Conservation (phyloP, 148 eudicot species). For the Camellia japonica region DNA sequence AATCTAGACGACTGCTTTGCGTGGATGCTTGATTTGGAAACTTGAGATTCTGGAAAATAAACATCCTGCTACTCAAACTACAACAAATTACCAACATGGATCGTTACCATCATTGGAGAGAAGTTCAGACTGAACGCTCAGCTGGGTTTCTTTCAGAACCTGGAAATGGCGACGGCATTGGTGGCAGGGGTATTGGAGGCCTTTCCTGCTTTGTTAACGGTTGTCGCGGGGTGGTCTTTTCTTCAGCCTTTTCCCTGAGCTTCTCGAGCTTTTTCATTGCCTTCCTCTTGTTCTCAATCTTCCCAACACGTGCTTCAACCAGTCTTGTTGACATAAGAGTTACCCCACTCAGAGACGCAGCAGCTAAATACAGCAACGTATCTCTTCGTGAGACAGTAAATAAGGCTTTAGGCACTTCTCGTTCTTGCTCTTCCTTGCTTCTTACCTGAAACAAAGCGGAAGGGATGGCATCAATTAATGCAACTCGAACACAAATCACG, state of each 20-base stretch:
- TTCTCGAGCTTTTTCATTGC: constrained; percentile 44
- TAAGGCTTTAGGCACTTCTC: background rate
- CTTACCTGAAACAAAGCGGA: constrained; percentile 12
- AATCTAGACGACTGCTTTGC: too few relatives aligned
- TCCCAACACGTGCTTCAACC: constrained; percentile 48
- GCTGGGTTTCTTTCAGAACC: constrained; percentile 15
- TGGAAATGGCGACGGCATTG: constrained; percentile 18
- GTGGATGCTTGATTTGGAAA: too few relatives aligned
- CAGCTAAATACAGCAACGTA: constrained; percentile 16
- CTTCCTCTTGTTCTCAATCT: constrained; percentile 37
- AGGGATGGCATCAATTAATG: background rate
- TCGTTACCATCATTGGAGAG: constrained; percentile 6
- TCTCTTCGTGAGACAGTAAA: constrained; percentile 19
- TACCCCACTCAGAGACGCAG: constrained; percentile 19
- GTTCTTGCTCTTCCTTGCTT: constrained; percentile 15
- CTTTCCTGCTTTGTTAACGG: constrained; percentile 13
- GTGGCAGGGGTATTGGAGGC: constrained; percentile 15
- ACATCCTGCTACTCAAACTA: too few relatives aligned
- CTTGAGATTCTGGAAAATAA: background rate
- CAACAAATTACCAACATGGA: too few relatives aligned
- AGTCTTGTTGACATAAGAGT: constrained; percentile 17
- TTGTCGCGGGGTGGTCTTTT: constrained; percentile 16
- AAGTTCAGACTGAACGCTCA: constrained; percentile 21
- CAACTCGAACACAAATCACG: background rate
- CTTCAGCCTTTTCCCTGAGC: constrained; percentile 44